Percentiles rank a stretch among this genome's conserved stretches.
These are phyloP conservation scores for Anisodus tanguticus DNA, from an alignment of 257 asterid species.

Conservation along the genomic window DNA sequence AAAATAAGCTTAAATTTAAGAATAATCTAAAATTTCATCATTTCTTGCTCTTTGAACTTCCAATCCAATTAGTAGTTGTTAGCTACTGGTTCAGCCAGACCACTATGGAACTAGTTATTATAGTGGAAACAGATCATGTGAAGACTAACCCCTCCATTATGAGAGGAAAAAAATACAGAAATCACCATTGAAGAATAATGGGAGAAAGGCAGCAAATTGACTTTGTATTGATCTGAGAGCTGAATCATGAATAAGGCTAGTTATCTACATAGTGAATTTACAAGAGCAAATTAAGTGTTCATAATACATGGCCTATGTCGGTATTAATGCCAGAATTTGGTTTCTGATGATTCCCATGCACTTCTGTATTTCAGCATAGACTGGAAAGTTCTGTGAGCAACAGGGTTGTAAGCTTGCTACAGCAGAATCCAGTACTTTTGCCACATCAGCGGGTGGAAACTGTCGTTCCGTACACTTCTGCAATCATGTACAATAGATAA, in stretches of 20 bases:
- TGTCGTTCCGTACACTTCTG: slow-evolving; percentile 97
- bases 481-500: slow-evolving; percentile 31
- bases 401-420: slow-evolving; percentile 79
- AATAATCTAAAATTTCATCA: background rate
- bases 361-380: slow-evolving; percentile 85
- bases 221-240: slow-evolving; percentile 30
- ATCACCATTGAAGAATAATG: background rate
- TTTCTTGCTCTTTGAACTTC: background rate
- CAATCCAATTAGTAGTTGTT: slow-evolving; percentile 9
- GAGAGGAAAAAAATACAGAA: background rate
- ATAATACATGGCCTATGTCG: slow-evolving; percentile 50
- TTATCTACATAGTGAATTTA: slow-evolving; percentile 47
- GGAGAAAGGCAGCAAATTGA: background rate
- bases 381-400: slow-evolving; percentile 76
- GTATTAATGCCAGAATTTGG: slow-evolving; percentile 92
- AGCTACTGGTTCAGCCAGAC: slow-evolving; percentile 9
- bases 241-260: slow-evolving; percentile 33
- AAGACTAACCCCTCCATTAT: slow-evolving; percentile 2
- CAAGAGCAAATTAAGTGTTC: slow-evolving; percentile 23
- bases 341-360: slow-evolving; percentile 94
- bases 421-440: slow-evolving; percentile 87
- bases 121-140: background rate
- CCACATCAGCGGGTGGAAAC: slow-evolving; percentile 91
- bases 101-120: background rate
- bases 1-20: background rate